A percentile compares a stretch with the other conserved stretches of the same genome.
Conservation (phyloP, 2,329 filamentous ascomycete genomes). For the Stylonectria norvegica region DNA sequence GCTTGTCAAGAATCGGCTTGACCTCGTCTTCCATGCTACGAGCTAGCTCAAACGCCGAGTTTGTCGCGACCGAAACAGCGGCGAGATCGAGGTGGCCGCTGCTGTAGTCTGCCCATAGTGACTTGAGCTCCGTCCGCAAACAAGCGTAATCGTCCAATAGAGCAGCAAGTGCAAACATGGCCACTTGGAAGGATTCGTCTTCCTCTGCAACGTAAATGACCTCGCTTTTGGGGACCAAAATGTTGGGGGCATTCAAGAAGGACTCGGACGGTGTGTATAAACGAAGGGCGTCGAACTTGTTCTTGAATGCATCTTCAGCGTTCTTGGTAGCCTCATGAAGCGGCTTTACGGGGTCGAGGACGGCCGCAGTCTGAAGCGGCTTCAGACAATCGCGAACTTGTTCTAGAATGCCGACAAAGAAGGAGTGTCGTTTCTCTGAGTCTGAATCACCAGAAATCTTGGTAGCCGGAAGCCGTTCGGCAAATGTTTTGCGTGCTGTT, state of each 20-base stretch:
- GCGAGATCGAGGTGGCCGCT: constrained; percentile 13
- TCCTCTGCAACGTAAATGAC: constrained; percentile 12
- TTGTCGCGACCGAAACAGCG: constrained; percentile 17
- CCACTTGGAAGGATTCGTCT: constrained; percentile 6
- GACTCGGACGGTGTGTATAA: constrained; percentile 15
- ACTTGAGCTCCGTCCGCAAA: constrained; percentile 6
- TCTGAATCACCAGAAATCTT: neutral
- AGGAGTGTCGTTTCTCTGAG: constrained; percentile 10
- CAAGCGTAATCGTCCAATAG: constrained; percentile 9
- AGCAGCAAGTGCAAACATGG: constrained; percentile 11
- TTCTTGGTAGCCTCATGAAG: neutral
- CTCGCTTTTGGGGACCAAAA: neutral
- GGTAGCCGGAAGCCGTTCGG: constrained; percentile 3
- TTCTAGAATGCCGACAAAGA: constrained; percentile 21
- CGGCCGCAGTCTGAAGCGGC: constrained; percentile 9
- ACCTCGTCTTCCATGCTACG: constrained; percentile 42
- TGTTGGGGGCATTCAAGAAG: constrained; percentile 15
- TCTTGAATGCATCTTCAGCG: constrained; percentile 1
- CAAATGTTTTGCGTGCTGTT: constrained; percentile 14
- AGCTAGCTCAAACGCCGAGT: constrained; percentile 18
- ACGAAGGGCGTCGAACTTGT: constrained; percentile 12
- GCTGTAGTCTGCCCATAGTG: constrained; percentile 10
- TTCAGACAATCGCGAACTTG: constrained; percentile 15
- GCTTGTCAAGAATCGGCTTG: constrained; percentile 28
- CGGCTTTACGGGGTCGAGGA: constrained; percentile 2